Evolutionary conservation across 1,284 basidiomycete species (phyloP), one percentile per base, ranked within the genome.

Genomic region (Ganoderma lingzhi): DNA sequence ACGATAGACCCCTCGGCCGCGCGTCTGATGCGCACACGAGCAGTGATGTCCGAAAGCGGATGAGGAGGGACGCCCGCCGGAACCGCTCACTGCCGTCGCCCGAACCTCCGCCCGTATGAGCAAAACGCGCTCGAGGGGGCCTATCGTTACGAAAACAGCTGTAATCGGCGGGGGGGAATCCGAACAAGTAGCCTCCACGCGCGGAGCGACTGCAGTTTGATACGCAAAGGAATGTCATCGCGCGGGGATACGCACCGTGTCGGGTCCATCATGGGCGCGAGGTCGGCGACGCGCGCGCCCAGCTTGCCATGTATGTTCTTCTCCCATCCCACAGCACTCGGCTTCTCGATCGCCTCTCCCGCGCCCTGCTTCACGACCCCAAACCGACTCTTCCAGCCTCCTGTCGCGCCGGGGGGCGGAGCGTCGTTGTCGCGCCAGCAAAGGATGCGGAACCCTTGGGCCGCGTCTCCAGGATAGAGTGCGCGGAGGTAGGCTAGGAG

Each of bases 191-290:
- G 23, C 23, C 23, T 23, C 23, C 23, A 23, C 23, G 23, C 23
- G 23, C 23, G 23, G 23, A 23, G 23, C 23, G 23, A 23, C 23
- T 23, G 23, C 23, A 23, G 23, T 0, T 23, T 23, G 23, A 23
- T 23, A 23, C 23, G 23, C 23, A 23, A 23, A 17, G 23, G 1
- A 44, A 17, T 15, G 6, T 5, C 19, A 10, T 32, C 0, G 6
- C n/a, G 10, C 14, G 17, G 1, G 14, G 6, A 28, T 9, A 64
- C 68, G 39, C 74, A 91, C 91, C 91, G 86, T 2, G 85, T 83
- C 0, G 97, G 98, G 79, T 99, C 96, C 94, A 99, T 97, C 90
- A 97, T 94, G 0, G 96, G 93, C 8, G 94, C 96, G 3, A 99
- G 82, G 82, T 99, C 96, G 0, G 96, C 96, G 56, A 97, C 78